phyloP scores from a whole-genome alignment of 2,329 filamentous ascomycete species.

The Sporothrix schenckii region DNA sequence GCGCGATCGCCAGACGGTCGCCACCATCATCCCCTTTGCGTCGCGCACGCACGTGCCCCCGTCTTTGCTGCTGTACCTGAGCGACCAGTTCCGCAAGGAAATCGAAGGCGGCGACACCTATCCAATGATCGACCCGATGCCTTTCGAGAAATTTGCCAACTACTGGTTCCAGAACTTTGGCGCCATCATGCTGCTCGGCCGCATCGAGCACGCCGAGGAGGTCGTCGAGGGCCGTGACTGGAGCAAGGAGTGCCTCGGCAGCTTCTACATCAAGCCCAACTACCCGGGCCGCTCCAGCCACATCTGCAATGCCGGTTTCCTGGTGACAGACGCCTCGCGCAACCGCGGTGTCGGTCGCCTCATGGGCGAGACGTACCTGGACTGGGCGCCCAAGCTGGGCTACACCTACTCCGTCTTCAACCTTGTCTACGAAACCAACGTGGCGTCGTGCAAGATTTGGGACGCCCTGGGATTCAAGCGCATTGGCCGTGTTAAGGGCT shows the following conservation, averaged over 20 bases:
- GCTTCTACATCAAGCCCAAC: conserved; percentile 93
- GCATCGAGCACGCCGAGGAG: conserved; percentile 65
- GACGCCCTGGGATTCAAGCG: conserved; percentile 90
- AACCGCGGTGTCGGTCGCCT: conserved; percentile 74
- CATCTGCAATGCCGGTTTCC: conserved; percentile 82
- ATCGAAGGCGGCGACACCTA: conserved; percentile 92
- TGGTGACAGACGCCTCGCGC: conserved; percentile 72
- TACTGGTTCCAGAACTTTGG: conserved; percentile 95
- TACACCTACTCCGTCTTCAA: conserved; percentile 95
- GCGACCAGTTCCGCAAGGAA: conserved; percentile 83
- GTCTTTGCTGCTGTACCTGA: conserved; percentile 74
- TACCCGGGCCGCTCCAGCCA: conserved; percentile 90
- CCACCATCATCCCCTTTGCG: conserved; percentile 80
- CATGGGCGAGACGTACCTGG: conserved; percentile 76
- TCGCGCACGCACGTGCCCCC: conserved; percentile 75
- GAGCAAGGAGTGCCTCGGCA: conserved; percentile 79
- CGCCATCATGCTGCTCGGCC: conserved; percentile 82
- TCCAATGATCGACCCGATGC: conserved; percentile 78
- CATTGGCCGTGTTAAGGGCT: conserved; percentile 78
- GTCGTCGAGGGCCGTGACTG: conserved; percentile 68
- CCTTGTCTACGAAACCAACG: conserved; percentile 90
- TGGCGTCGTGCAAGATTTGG: conserved; percentile 88
- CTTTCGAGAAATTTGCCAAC: conserved; percentile 71
- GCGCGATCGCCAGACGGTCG: conserved; percentile 79
- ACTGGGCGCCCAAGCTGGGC: conserved; percentile 77